Evolutionary conservation across 306 rosid genomes (phyloP).

Genomic region (Quercus agrifolia): DNA sequence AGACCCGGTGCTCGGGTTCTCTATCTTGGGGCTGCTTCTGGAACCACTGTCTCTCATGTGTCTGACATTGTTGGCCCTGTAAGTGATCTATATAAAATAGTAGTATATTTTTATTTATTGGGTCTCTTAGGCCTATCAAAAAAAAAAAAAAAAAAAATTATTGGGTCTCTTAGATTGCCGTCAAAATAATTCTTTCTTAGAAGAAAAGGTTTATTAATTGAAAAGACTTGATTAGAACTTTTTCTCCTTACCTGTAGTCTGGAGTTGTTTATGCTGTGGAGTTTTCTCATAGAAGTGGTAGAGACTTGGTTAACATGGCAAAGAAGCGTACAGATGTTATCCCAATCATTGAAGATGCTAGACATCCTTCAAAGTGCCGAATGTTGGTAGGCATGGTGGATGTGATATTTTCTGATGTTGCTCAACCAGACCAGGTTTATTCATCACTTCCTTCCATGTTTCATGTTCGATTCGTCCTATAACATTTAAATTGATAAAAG

Average conservation of each 20-base stretch:
- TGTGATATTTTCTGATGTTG: slow-evolving; percentile 94
- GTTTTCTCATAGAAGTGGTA: slow-evolving; percentile 93
- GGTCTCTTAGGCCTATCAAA: too few species aligned
- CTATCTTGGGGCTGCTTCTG: slow-evolving; percentile 47
- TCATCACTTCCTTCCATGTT: too few species aligned
- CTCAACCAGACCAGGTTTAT: slow-evolving; percentile 10
- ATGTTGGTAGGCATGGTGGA: slow-evolving; percentile 99
- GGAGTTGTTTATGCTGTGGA: slow-evolving; percentile 95
- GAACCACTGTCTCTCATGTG: slow-evolving; percentile 92
- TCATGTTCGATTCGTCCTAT: too few species aligned
- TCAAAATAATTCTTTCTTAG: too few species aligned
- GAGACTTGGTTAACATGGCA: slow-evolving; percentile 96
- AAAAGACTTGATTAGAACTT: background rate
- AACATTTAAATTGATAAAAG: too few species aligned
- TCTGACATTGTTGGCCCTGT: slow-evolving; percentile 94
- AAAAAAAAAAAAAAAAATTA: too few species aligned
- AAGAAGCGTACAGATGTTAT: slow-evolving; percentile 84
- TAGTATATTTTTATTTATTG: too few species aligned
- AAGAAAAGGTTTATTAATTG: background rate
- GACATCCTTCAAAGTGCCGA: slow-evolving; percentile 77
- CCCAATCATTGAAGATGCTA: slow-evolving; percentile 95
- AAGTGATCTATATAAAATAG: slow-evolving; percentile 3
- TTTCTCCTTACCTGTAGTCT: slow-evolving; percentile 31
- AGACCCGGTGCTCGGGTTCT: too few species aligned
- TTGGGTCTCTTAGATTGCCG: too few species aligned